A percentile compares a stretch with the other conserved stretches of the same genome.
Evolutionary conservation across 163 green algal species (phyloP).

Genomic region (Botryococcus braunii): DNA sequence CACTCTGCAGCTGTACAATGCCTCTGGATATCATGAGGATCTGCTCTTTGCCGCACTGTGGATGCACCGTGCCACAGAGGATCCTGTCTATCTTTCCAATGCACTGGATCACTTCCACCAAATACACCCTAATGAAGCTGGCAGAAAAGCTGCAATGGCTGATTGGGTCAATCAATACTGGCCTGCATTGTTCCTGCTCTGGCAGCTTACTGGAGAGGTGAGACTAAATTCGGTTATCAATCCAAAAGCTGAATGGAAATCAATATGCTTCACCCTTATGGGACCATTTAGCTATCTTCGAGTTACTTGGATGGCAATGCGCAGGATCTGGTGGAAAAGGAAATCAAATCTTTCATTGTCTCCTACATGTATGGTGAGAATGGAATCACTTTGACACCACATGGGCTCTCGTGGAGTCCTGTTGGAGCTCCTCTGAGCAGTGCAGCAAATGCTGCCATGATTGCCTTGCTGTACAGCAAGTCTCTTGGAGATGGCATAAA

Average conservation of each 20-base stretch:
- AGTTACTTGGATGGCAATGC: neutral
- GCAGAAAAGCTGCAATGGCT: slow-evolving; percentile 11
- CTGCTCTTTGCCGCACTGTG: slow-evolving; percentile 38
- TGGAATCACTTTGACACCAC: no score
- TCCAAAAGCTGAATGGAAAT: neutral
- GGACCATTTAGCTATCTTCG: neutral
- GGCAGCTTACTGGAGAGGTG: slow-evolving; percentile 14
- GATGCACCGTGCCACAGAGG: slow-evolving; percentile 33
- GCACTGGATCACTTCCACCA: slow-evolving; percentile 19
- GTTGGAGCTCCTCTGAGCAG: no score
- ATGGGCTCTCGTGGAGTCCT: no score
- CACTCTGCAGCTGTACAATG: slow-evolving; percentile 26
- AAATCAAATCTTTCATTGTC: neutral
- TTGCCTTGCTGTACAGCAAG: no score
- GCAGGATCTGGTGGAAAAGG: neutral
- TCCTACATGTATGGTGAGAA: neutral
- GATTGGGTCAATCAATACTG: slow-evolving; percentile 37
- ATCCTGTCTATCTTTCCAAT: slow-evolving; percentile 23
- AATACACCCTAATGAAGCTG: neutral
- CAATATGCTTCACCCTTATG: neutral
- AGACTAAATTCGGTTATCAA: neutral
- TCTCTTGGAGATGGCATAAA: no score
- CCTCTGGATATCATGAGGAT: slow-evolving; percentile 44
- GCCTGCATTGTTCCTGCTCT: slow-evolving; percentile 27
- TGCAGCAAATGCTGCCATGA: no score